Base-by-base conservation (phyloP, 768 basidiomycete species). In the Cantharellus anzutake region DNA sequence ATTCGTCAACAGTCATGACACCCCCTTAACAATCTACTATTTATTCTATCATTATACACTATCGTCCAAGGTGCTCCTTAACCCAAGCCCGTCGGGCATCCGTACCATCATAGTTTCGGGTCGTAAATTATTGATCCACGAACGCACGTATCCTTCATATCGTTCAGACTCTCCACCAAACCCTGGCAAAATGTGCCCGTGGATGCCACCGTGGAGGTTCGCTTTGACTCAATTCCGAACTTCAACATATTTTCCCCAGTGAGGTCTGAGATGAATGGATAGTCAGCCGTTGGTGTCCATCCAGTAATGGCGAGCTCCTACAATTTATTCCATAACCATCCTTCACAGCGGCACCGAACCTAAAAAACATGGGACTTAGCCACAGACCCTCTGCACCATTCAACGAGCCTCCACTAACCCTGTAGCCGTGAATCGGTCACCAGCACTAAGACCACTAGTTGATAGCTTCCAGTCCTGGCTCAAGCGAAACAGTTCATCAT, bases 241-340 rank as follows among this genome's bases (percentile, higher is more conserved):
- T 91, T 93, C 67, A 98, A 75, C 60, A 81, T 74, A 50, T 82
- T 71, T 11, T 83, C 80, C 11, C 83, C 88, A 60, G 86, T 78
- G 60, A 94, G 78, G 70, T 96, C 93, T 94, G 16, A 39, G 41
- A 37, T 39, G 16, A 14, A 39, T 37, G 35, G 16, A 58, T n/a
- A 59, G 40, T 5, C 14, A 20, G 34, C 52, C 51, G 58, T 40
- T 71, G 70, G 67, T 71, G 58, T 71, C 1, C 14, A 38, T 55
- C 14, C 11, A 55, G 11, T 14, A 29, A 29, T 29, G n/a, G 42
- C 2, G 3, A n/a, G 44, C 29, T 75, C 85, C 66, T 67, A 91
- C 91, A 97, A 68, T 89, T 94, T 65, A 96, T 84, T 1, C 93
- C 92, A 73, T 93, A 94, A 4, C 93, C 93, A 72, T 93, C 83